These are phyloP conservation scores for Epichloe brachyelytri DNA, from an alignment of 2,329 filamentous ascomycete species.

Conservation along the genomic window DNA sequence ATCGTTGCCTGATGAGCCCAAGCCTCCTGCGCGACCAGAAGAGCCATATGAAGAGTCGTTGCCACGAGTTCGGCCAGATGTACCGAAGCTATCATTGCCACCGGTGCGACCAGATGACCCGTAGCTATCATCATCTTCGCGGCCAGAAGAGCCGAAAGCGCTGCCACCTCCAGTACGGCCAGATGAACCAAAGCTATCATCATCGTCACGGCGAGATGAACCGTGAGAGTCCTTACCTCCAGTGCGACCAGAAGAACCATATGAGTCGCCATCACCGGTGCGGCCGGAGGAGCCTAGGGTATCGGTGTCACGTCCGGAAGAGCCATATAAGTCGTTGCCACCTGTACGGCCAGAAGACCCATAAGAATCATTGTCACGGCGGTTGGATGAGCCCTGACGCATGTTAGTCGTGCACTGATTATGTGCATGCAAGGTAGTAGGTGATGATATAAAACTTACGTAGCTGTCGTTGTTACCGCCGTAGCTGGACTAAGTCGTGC, in stretches of 20 bases:
- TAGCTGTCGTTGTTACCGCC: conserved; percentile 17
- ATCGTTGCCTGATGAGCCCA: conserved; percentile 3
- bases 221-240: too few relatives aligned
- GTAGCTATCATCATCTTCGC: background rate
- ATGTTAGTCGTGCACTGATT: background rate
- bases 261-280: too few relatives aligned
- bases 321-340: conserved; percentile 11
- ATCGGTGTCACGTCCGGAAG: conserved; percentile 1
- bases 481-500: conserved; percentile 14
- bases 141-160: conserved; percentile 5
- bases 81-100: conserved; percentile 1
- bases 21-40: conserved; percentile 5
- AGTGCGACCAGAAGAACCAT: too few relatives aligned
- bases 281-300: too few relatives aligned
- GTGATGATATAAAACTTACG: conserved; percentile 8
- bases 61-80: too few relatives aligned
- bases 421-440: background rate
- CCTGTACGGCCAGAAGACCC: conserved; percentile 8
- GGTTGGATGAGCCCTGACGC: conserved; percentile 12
- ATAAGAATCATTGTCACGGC: conserved; percentile 11
- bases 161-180: too few relatives aligned
- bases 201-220: too few relatives aligned
- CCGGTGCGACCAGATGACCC: conserved; percentile 9
- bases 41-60: conserved; percentile 7
- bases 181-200: too few relatives aligned